Base-by-base conservation (phyloP, 164 flowering plant genomes). In the Nymphaea colorata region DNA sequence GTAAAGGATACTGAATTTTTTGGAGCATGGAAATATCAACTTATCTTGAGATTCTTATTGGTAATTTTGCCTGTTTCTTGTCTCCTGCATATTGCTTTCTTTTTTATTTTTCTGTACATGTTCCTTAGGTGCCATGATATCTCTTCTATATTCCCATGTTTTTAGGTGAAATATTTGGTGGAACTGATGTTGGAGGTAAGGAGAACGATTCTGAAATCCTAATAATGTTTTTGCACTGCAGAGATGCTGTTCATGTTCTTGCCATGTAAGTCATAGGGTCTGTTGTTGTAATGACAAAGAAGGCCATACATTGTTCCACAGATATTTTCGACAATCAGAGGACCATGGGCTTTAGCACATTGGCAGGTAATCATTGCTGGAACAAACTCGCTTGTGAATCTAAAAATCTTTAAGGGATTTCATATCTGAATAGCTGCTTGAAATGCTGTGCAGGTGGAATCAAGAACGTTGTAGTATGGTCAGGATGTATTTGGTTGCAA, bases 91-190 rank as follows among this genome's bases (percentile, higher is more conserved):
- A 47, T 6, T 47, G 10, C 6, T 47, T 12, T 47, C n/a, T n/a
- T n/a, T n/a, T n/a, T n/a, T n/a, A n/a, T n/a, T n/a, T n/a, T n/a
- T n/a, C n/a, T n/a, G n/a, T 47, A 12, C 53, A 4, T 47, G 53
- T 47, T 12, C 11, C 53, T 47, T 47, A 47, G 11, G 53, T 47
- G 1, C 11, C 53, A 47, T 47, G 11, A 6, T 47, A 12, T 6
- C 3, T 47, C 1, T 2, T 47, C 3, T 47, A 12, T 47, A 47
- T 47, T 47, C n/a, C 11, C 53, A 62, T 11, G n/a, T n/a, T n/a
- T n/a, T n/a, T 67, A 88, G 99, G 99, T 77, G 96, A 95, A 81
- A 82, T 95, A 73, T 95, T 87, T 82, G 97, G 89, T 42, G 99
- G 99, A n/a, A n/a, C n/a, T n/a, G 65, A 82, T 47, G 71, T 95